A percentile compares a stretch with the other conserved stretches of the same genome.
These are phyloP conservation scores for Beauveria scarabaeidicola DNA, from an alignment of 2,329 filamentous ascomycete genomes.

Conservation along the genomic window DNA sequence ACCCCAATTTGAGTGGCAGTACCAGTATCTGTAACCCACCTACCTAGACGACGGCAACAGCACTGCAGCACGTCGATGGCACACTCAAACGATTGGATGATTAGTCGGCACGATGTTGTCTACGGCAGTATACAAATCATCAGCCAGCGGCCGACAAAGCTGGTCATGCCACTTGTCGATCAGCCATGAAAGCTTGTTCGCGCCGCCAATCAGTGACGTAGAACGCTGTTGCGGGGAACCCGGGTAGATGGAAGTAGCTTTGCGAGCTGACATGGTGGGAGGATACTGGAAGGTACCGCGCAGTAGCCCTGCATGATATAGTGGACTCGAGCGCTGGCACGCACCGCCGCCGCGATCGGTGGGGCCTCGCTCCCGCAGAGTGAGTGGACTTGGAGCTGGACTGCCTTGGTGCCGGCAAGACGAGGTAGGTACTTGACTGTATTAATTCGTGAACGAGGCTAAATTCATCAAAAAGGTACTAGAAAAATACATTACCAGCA, in stretches of 20 bases:
- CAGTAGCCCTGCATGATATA: neutral
- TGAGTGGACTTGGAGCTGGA: neutral
- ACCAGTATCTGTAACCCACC: neutral
- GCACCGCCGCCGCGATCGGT: slow-evolving; percentile 5
- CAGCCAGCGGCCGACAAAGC: neutral
- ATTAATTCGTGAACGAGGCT: too few relatives aligned
- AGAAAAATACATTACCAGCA: too few relatives aligned
- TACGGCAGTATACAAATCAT: neutral
- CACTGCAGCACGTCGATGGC: neutral
- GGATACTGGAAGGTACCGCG: neutral
- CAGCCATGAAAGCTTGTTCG: slow-evolving; percentile 8
- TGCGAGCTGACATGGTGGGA: too few relatives aligned
- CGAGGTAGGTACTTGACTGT: too few relatives aligned
- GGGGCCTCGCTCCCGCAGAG: neutral
- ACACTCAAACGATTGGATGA: neutral
- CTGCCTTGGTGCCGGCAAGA: too few relatives aligned
- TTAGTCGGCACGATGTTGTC: neutral
- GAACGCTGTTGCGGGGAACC: neutral
- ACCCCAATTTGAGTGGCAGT: neutral
- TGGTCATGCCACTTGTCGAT: neutral
- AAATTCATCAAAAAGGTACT: too few relatives aligned
- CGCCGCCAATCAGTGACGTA: slow-evolving; percentile 5
- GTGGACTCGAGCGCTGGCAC: neutral
- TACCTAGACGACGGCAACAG: neutral
- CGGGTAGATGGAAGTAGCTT: neutral